phyloP scores from a whole-genome alignment of 371 early-diverging fungal genomes.

The Rhizopus stolonifer region DNA sequence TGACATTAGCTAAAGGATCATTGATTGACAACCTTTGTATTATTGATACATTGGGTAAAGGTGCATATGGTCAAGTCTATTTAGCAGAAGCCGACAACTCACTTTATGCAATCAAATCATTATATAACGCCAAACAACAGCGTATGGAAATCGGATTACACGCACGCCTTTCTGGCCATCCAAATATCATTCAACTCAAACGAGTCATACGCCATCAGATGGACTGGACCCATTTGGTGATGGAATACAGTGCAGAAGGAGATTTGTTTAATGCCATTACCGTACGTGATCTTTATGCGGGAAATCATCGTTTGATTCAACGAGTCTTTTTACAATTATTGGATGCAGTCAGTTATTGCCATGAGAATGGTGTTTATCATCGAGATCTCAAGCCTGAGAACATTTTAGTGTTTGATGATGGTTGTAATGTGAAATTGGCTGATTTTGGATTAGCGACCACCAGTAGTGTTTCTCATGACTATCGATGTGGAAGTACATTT shows the following conservation, averaged over 20 bases:
- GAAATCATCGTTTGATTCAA: conserved; percentile 47
- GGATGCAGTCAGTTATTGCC: conserved; percentile 58
- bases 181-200: conserved; percentile 69
- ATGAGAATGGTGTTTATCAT: conserved; percentile 58
- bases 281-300: conserved; percentile 49
- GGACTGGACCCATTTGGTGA: conserved; percentile 60
- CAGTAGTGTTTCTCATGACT: conserved; percentile 68
- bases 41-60: conserved; percentile 60
- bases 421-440: conserved; percentile 72
- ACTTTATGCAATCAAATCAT: conserved; percentile 66
- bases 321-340: conserved; percentile 56
- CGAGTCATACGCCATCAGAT: conserved; percentile 52
- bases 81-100: conserved; percentile 23
- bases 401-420: conserved; percentile 51
- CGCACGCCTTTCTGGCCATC: conserved; percentile 58
- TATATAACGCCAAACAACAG: background rate
- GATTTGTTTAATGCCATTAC: conserved; percentile 71
- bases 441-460: conserved; percentile 94
- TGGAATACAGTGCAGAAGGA: conserved; percentile 71
- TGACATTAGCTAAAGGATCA: background rate
- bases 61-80: conserved; percentile 74
- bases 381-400: conserved; percentile 82
- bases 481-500: conserved; percentile 88
- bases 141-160: conserved; percentile 71
- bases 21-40: conserved; percentile 35